These are phyloP conservation scores for Ogataea allantospora DNA, from an alignment of 805 yeast genomes.

Conservation along the genomic window DNA sequence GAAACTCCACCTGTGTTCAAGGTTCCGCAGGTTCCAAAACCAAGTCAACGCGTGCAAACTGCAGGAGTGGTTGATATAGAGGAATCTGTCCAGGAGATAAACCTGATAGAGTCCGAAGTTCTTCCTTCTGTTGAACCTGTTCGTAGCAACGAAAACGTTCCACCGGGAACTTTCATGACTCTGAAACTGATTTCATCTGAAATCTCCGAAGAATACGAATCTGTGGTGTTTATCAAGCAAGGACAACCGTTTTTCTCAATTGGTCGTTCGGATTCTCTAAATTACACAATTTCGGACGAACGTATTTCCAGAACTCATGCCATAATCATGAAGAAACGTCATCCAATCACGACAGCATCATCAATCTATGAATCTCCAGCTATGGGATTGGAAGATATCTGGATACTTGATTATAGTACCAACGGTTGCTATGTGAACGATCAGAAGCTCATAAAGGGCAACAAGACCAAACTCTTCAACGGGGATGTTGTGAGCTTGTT, in stretches of 20 bases:
- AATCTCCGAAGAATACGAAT: constrained; percentile 2
- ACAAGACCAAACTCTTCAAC: constrained; percentile 57
- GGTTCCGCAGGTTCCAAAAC: constrained; percentile 25
- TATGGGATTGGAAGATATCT: constrained; percentile 65
- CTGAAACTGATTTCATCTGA: constrained; percentile 46
- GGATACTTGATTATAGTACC: constrained; percentile 78
- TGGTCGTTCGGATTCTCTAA: constrained; percentile 69
- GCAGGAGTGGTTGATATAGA: constrained; percentile 8
- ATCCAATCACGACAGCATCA: constrained; percentile 50
- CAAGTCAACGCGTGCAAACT: constrained; percentile 23
- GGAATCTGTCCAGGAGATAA: constrained; percentile 1
- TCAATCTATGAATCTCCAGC: constrained; percentile 66
- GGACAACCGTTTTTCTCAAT: constrained; percentile 65
- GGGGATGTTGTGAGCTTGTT: constrained; percentile 69
- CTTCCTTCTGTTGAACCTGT: background rate
- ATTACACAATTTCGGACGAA: constrained; percentile 63
- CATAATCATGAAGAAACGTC: constrained; percentile 59
- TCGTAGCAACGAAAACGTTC: constrained; percentile 26
- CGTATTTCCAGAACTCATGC: constrained; percentile 87
- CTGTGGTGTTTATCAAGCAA: constrained; percentile 57
- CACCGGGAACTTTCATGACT: constrained; percentile 62
- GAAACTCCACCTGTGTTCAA: constrained; percentile 18
- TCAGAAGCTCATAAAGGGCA: constrained; percentile 55
- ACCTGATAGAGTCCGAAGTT: constrained; percentile 2
- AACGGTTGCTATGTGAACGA: constrained; percentile 76